Base-by-base conservation (phyloP, 345 rosid genomes). In the Carallia pectinifolia region DNA sequence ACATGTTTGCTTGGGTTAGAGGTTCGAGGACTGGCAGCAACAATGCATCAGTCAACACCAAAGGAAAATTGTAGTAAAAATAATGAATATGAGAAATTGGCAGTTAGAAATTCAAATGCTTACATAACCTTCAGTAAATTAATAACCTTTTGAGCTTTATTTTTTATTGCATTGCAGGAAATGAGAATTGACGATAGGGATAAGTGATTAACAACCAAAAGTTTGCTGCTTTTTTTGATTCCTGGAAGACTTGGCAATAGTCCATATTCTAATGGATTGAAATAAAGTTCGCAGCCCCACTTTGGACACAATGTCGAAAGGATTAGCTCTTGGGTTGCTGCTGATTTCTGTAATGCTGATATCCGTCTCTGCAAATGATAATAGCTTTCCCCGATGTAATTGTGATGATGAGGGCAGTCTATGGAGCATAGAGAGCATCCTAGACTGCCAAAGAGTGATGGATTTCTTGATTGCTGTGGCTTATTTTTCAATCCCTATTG, bases 391-490 rank as follows among this genome's bases (percentile, higher is more conserved):
- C 0, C 66, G 87, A 64, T 95, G 99, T 72, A 95, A 90, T 36
- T 95, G 99, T 62, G 99, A 92, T 18, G 91, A 95, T 70, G 99
- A 95, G 72, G 97, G 85, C 31, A 79, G 88, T 65, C 77, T 85
- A 30, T 92, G 96, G 97, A 86, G 85, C 74, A 79, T 88, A 31
- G 96, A 95, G 80, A 85, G 78, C 83, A 92, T 95, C 36, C 71
- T 95, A 9, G 96, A 86, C 64, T 84, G 88, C 58, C 99, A 95
- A 65, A 85, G 84, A 80, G 90, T 88, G 65, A 83, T 93, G 38
- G 99, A 95, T 83, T 95, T 95, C 86, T 79, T 95, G 85, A 95
- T 95, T 36, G 97, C 97, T 0, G 89, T 92, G 40, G 97, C 99
- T 23, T 95, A 95, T 66, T 95, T 95, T 74, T 95, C 99, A 0